Conservation (phyloP, 2,329 filamentous ascomycete genomes). For the Diaporthe vaccinii region DNA sequence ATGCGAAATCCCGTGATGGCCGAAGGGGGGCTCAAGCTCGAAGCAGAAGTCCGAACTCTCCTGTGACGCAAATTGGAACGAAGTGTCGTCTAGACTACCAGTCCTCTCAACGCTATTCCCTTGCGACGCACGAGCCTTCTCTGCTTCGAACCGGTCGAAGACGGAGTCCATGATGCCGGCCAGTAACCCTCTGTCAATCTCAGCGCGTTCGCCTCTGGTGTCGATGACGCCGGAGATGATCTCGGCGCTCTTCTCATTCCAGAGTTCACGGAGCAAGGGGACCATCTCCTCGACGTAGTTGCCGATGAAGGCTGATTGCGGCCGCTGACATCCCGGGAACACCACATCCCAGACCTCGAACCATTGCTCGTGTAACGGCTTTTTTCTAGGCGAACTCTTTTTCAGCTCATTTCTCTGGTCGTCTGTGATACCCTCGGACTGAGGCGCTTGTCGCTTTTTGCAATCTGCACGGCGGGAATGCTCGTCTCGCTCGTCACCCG, state of each 20-base stretch:
- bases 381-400: not conserved
- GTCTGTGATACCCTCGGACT: not conserved
- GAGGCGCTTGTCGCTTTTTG: not conserved
- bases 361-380: not conserved
- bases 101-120: not conserved
- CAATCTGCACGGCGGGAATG: slow-evolving; percentile 1
- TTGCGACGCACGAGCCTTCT: not conserved
- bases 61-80: no score
- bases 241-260: not conserved
- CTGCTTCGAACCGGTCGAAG: not conserved
- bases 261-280: not conserved
- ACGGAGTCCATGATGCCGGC: not conserved
- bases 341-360: slow-evolving; percentile 17
- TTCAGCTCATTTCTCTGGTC: not conserved
- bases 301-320: not conserved
- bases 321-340: not conserved
- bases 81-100: not conserved
- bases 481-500: not conserved
- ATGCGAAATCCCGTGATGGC: not conserved
- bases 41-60: not conserved
- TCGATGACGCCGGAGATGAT: not conserved
- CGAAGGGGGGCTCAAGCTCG: not conserved
- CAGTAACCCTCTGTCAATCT: not conserved
- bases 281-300: slow-evolving; percentile 16
- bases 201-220: accelerated